Base-by-base conservation (phyloP, 768 basidiomycete genomes). In the Rhodotorula graminis region DNA sequence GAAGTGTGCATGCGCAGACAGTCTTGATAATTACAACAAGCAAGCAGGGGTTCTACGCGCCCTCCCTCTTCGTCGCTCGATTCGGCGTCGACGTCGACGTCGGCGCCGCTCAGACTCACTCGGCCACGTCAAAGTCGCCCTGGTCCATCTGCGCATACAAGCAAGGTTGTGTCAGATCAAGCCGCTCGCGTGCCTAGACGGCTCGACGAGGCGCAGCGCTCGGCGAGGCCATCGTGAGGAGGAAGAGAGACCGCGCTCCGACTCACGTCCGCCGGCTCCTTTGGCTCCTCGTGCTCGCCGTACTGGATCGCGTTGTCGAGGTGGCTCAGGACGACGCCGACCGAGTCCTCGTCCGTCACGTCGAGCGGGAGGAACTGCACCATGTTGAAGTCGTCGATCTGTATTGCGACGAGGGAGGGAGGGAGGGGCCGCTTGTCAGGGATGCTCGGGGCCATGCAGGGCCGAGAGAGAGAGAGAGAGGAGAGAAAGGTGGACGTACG, bases 311-410 rank as follows among this genome's bases (percentile, higher is more conserved):
- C 90, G 78, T 92, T 95, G 83, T 99, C 96, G 65, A 99, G 90
- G 80, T 99, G 93, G 80, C 92, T 93, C 70, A 99, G 85, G 18
- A 97, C 88, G 4, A 87, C 88, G 79, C 92, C 91, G 64, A 99
- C 84, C 1, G 93, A 94, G 77, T 96, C 92, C 61, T 93, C 86
- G 73, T 88, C 87, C 25, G 92, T 88, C 47, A 98, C 87, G 82
- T 99, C 93, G 53, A 99, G 85, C 7, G 96, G 94, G 50, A 99
- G 82, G 84, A 99, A 99, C 4, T 93, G 93, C 31, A 99, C 96
- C 53, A 99, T 86, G 42, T 95, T 96, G 80, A 98, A 93, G 81
- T 98, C 96, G 80, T 97, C 93, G 80, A 99, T 98, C 95, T 97
- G 78, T 21, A n/a, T n/a, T n/a, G n/a, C n/a, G n/a, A n/a, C n/a